Evolutionary conservation across 257 asterid species (phyloP), one percentile per base, ranked within the genome.

Genomic region (Fraxinus excelsior): DNA sequence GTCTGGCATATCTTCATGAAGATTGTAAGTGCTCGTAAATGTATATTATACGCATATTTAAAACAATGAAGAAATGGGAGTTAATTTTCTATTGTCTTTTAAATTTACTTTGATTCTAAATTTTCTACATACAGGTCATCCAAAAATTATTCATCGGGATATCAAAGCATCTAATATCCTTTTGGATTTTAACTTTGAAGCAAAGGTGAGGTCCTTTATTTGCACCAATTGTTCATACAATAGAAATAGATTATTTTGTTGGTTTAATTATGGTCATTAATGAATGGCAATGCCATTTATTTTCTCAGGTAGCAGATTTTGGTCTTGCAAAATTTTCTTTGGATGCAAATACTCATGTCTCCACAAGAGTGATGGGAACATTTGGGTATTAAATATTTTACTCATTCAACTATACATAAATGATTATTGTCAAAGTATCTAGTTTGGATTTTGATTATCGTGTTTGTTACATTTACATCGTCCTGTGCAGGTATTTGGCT

Each of bases 351-450:
- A 94, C 97, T 74, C 98, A 94, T 53, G 93, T 94, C 70, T 94
- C 98, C 37, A 94, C 98, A 8, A 84, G 98, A 70, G 97, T 94
- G 74, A 94, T 94, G 98, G 98, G 98, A 81, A 94, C 98, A 70
- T 90, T 94, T 28, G 98, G 98, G 98, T 94, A 89, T 23, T 76
- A 23, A 19, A 40, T 18, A 18, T 34, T 12, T 25, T 14, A 51
- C 62, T 51, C 23, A 0, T 51, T 51, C 7, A 19, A 18, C 62
- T 18, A 4, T 18, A 51, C 5, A 51, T 0, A 51, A 18, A 4
- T 3, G 23, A 9, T 51, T 51, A 14, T 18, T 5, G 9, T 51
- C 60, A 19, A 51, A 51, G 60, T 14, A 51, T 51, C 62, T 18
- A 51, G 0, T 16, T 51, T 18, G 25, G 62, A 18, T 51, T 51